phyloP scores from a whole-genome alignment of 768 basidiomycete species.

The Tubosaeta sp. region DNA sequence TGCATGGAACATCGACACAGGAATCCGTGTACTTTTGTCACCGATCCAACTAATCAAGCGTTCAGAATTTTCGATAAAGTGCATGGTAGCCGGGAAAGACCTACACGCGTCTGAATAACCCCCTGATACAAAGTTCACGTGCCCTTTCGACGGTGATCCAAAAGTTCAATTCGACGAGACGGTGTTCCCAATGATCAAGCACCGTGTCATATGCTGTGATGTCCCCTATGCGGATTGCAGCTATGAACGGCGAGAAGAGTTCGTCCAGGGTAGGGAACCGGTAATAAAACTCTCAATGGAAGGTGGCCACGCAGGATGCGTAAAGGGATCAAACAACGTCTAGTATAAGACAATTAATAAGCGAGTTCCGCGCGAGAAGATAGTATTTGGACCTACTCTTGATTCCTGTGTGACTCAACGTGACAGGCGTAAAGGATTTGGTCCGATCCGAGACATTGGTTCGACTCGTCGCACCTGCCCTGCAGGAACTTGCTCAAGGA shows the following conservation, averaged over 20 bases:
- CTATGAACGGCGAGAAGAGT: constrained; percentile 77
- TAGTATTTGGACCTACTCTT: constrained; percentile 56
- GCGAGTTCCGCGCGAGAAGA: not conserved
- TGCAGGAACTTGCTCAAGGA: too few species aligned
- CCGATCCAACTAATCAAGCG: constrained; percentile 65
- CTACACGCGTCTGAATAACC: constrained; percentile 75
- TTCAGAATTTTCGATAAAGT: not conserved
- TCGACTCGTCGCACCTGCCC: too few species aligned
- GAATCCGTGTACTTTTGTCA: constrained; percentile 72
- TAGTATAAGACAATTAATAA: constrained; percentile 38
- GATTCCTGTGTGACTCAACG: constrained; percentile 62
- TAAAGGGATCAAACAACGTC: constrained; percentile 85
- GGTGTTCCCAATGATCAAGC: constrained; percentile 62
- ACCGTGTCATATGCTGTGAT: constrained; percentile 77
- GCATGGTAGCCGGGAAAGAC: constrained; percentile 30
- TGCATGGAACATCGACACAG: constrained; percentile 76
- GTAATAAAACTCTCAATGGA: constrained; percentile 68
- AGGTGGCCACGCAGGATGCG: constrained; percentile 85
- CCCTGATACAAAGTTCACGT: constrained; percentile 79
- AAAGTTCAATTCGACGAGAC: constrained; percentile 81
- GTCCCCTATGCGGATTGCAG: constrained; percentile 74
- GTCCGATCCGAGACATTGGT: too few species aligned
- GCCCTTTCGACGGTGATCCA: constrained; percentile 87
- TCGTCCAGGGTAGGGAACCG: constrained; percentile 70
- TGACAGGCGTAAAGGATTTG: too few species aligned